Base-by-base conservation (phyloP, 2,329 filamentous ascomycete genomes). In the Aaosphaeria arxii region DNA sequence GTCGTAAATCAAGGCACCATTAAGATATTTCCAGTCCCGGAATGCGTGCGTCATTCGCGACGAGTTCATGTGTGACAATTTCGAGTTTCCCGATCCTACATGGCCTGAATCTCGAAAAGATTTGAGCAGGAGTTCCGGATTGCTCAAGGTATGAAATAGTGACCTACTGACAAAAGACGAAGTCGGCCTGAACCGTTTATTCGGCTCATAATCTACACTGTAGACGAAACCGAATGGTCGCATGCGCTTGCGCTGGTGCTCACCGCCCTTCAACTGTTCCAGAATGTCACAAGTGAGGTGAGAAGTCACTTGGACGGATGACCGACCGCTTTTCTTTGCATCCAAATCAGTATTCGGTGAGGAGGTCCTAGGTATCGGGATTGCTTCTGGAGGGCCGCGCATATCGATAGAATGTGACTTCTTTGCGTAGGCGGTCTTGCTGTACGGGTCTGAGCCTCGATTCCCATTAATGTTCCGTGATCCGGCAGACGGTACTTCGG, bases 1-100 rank as follows among this genome's bases (percentile, higher is more conserved):
- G 43, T 72, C 67, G 42, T 70, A 71, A 7, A 72, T 52, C 7
- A 71, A 55, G 11, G 67, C 53, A 7, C 64, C 66, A 46, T 66
- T 70, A 6, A 57, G 53, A 31, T 46, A 55, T 6, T 59, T 59
- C 70, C 68, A 71, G 29, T 61, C 57, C 30, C 57, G 52, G 41
- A 72, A 71, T 0, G 63, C 59, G n/a, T 61, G 52, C 3, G 52
- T 53, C 47, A 71, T 47, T 29, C 56, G 55, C 11, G 49, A 40
- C 11, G 67, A 62, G 45, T 72, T 59, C 5, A 71, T 56, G 51
- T 70, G 66, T n/a, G 66, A 54, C 7, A 70, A 49, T 5, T 67
- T 61, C 7, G 67, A 70, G n/a, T 54, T 31, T 30, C 52, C 49
- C 45, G 57, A 67, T 5, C 50, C 55, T 38, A 49, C 42, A 30